Evolutionary conservation across 768 basidiomycete species (phyloP), one percentile per base, ranked within the genome.

Genomic region (Phaeotremella skinneri): DNA sequence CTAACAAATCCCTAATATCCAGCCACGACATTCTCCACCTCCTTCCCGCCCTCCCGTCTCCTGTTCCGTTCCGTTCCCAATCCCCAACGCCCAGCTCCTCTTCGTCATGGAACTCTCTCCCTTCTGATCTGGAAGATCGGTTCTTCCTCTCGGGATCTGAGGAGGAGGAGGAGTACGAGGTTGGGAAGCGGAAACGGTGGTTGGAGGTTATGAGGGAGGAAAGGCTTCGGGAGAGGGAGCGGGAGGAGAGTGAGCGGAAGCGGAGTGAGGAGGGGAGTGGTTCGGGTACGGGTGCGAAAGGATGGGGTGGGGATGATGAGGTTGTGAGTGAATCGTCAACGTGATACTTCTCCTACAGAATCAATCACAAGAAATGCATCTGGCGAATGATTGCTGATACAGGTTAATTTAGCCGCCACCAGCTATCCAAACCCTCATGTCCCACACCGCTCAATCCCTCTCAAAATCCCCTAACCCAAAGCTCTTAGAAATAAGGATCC

Each of bases 21-120:
- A 92, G 91, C 79, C 89, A 88, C 76, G 89, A 92, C 67, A 85
- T 84, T 3, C 85, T 89, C 2, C 83, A 92, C 20, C 79, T 92
- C 16, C 79, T 91, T 21, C 83, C 89, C 41, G 64, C 82, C 1
- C 70, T 84, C 0, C 80, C 79, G 3, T 17, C 20, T 27, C 9
- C 14, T 27, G 26, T 17, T 81, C 30, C 16, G 27, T n/a, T 50
- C 47, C 56, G n/a, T 17, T 13, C 2, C 23, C 41, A 37, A 48
- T 61, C 58, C 0, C 76, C 72, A 23, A 84, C 85, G 0, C 82
- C 84, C 2, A 77, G 81, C 5, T 59, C 51, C 9, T 62, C 64
- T 0, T 66, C 67, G 25, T 61, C 66, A 2, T 92, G 90, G 90
- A 87, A 86, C 0, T 87, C 90, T 73, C 81, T 92, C 2, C 86